Conservation (phyloP, 306 rosid species). For the Purshia tridentata region DNA sequence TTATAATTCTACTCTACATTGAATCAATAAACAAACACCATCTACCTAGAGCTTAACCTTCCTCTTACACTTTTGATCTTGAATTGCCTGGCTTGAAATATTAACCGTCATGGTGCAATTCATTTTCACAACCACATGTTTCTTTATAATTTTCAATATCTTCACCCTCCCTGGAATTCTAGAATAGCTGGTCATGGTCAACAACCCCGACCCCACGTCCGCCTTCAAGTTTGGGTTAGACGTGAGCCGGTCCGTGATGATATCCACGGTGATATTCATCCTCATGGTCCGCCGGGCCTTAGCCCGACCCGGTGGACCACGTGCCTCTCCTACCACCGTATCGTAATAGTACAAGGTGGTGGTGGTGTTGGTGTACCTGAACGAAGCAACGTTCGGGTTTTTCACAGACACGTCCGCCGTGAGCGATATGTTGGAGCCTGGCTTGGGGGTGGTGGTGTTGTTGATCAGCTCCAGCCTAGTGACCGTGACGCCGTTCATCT, state of each 20-base stretch:
- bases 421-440: conserved; percentile 48
- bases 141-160: conserved; percentile 40
- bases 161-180: conserved; percentile 63
- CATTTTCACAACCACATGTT: conserved; percentile 59
- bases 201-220: conserved; percentile 37
- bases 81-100: conserved; percentile 41
- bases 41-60: conserved; percentile 42
- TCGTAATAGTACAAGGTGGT: conserved; percentile 46
- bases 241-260: conserved; percentile 30
- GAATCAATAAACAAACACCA: no score
- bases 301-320: conserved; percentile 49
- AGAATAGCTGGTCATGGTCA: conserved; percentile 51
- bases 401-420: conserved; percentile 54
- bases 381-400: conserved; percentile 56
- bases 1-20: no score
- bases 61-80: conserved; percentile 48
- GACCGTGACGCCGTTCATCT: conserved; percentile 43
- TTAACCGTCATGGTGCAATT: conserved; percentile 45
- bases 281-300: conserved; percentile 44
- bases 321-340: conserved; percentile 49
- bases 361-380: conserved; percentile 56
- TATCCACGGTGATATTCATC: conserved; percentile 53
- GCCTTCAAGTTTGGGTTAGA: conserved; percentile 25
- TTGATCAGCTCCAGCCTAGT: conserved; percentile 37
- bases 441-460: conserved; percentile 26